Conservation (phyloP, 495 filamentous ascomycete species). For the Pyrenopolyporus hunteri region DNA sequence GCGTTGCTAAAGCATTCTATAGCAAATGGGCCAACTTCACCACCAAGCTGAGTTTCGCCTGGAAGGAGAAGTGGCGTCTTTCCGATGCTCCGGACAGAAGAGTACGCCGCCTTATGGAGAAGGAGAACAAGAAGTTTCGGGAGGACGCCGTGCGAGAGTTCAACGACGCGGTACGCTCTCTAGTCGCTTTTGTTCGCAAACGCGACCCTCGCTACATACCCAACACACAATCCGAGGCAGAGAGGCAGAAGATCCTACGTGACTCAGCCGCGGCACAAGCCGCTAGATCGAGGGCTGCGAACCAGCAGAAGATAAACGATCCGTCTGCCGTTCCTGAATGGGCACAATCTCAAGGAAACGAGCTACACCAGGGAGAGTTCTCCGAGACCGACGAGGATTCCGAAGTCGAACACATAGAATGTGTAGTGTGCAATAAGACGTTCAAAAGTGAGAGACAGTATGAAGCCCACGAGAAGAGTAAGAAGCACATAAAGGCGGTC, state of each 20-base stretch:
- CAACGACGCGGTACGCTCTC: conserved; percentile 86
- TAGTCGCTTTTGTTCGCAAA: conserved; percentile 91
- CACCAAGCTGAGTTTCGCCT: conserved; percentile 84
- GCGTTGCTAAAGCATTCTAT: conserved; percentile 81
- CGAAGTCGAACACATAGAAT: conserved; percentile 74
- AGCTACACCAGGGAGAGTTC: conserved; percentile 49
- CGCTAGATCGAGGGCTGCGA: conserved; percentile 79
- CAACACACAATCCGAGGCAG: conserved; percentile 70
- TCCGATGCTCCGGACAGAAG: conserved; percentile 88
- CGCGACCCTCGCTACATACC: conserved; percentile 83
- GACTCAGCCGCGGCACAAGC: conserved; percentile 83
- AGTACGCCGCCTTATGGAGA: conserved; percentile 85
- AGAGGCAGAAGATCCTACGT: conserved; percentile 80
- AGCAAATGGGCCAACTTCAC: conserved; percentile 78
- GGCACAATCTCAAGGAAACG: conserved; percentile 64
- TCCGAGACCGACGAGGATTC: conserved; percentile 61
- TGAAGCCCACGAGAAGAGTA: conserved; percentile 93
- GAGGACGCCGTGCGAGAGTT: conserved; percentile 85
- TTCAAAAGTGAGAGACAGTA: conserved; percentile 96
- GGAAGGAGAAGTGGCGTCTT: conserved; percentile 82
- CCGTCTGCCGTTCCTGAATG: conserved; percentile 76
- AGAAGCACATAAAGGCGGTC: conserved; percentile 88
- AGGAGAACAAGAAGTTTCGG: conserved; percentile 87
- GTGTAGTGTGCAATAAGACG: conserved; percentile 86
- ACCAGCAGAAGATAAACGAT: conserved; percentile 70